Conservation (phyloP, 75 land plant genomes). For the Chamaecyparis obtusa region DNA sequence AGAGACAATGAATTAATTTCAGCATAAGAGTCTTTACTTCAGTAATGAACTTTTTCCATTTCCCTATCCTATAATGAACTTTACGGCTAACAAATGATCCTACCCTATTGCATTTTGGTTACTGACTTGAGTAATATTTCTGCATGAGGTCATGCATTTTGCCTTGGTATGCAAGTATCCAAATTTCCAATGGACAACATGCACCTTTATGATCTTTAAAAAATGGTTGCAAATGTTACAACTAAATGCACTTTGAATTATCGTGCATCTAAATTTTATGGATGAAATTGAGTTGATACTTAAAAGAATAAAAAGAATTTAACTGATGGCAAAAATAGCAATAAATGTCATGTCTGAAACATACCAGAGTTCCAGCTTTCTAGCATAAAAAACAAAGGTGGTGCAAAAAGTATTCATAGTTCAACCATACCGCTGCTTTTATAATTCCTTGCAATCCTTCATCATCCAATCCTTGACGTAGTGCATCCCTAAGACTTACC, state of each 20-base stretch:
- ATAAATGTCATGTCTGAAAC: neutral
- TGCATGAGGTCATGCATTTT: neutral
- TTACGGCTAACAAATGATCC: no score
- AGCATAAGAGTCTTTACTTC: no score
- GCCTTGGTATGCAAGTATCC: neutral
- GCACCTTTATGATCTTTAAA: neutral
- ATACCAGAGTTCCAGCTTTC: neutral
- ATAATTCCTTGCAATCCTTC: constrained; percentile 76
- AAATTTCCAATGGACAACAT: neutral
- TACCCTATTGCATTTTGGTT: neutral
- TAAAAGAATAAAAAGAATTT: neutral
- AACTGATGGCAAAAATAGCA: neutral
- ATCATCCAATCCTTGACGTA: constrained; percentile 75
- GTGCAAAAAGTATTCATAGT: neutral
- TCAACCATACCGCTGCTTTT: constrained; percentile 65
- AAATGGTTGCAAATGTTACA: neutral
- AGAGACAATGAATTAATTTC: no score
- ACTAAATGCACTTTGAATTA: neutral
- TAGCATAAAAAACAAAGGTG: neutral
- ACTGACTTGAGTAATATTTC: neutral
- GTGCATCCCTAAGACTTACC: constrained; percentile 95
- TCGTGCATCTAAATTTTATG: neutral
- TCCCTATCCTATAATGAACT: no score
- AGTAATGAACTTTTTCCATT: no score
- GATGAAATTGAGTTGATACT: neutral